Percentiles rank a stretch among this genome's conserved stretches.
Conservation (phyloP, 23 red algal genomes). For the Gracilaria vermiculophylla region DNA sequence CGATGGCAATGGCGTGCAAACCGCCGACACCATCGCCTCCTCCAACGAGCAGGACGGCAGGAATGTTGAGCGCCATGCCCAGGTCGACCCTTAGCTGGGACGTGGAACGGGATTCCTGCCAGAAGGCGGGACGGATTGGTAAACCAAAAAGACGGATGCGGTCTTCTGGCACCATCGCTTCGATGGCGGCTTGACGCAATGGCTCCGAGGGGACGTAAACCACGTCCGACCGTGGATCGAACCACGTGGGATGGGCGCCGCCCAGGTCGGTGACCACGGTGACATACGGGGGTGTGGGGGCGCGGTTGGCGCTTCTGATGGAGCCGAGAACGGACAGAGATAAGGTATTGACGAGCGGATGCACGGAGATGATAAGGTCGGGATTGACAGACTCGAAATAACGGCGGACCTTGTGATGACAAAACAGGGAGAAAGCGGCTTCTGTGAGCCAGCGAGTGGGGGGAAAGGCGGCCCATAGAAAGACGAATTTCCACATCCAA, state of each 20-base stretch:
- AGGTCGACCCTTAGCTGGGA: slow-evolving; percentile 23
- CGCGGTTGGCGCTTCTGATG: slow-evolving; percentile 26
- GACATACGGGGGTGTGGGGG: slow-evolving; percentile 58
- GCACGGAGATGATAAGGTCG: slow-evolving; percentile 91
- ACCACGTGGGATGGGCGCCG: slow-evolving; percentile 94
- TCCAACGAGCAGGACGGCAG: slow-evolving; percentile 84
- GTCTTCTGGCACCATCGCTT: slow-evolving; percentile 32
- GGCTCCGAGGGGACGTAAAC: slow-evolving; percentile 80
- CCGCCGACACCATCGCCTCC: slow-evolving; percentile 95
- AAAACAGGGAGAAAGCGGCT: slow-evolving; percentile 65
- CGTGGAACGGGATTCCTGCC: slow-evolving; percentile 47
- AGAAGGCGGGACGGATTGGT: slow-evolving; percentile 80
- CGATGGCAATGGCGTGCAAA: slow-evolving; percentile 61
- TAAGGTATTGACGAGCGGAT: slow-evolving; percentile 84
- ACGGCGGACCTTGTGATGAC: slow-evolving; percentile 64
- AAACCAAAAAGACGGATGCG: slow-evolving; percentile 82
- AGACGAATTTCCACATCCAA: slow-evolving; percentile 79
- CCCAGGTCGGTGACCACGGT: slow-evolving; percentile 97
- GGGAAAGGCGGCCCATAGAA: slow-evolving; percentile 69
- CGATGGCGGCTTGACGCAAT: slow-evolving; percentile 59
- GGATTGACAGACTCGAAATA: slow-evolving; percentile 47
- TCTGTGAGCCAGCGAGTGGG: slow-evolving; percentile 85
- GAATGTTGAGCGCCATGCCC: slow-evolving; percentile 59
- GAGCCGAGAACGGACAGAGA: slow-evolving; percentile 57
- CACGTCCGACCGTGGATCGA: slow-evolving; percentile 69